Conservation (phyloP, 345 rosid species). For the Arabis hirsuta region DNA sequence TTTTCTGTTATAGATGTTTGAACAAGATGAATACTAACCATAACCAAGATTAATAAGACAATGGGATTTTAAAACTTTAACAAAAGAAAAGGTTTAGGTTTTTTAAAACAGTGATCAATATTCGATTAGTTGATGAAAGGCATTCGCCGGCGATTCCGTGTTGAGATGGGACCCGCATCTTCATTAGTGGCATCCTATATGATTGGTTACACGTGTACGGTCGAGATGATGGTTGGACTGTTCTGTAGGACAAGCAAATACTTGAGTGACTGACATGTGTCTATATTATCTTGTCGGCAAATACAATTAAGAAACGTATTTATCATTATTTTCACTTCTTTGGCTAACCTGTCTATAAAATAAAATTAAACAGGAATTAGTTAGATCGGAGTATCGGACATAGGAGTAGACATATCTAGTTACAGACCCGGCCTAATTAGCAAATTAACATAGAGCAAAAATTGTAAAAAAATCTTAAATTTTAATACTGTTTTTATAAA, state of each 20-base stretch:
- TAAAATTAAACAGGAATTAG: background rate
- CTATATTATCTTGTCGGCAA: conserved; percentile 33
- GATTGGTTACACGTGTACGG: conserved; percentile 32
- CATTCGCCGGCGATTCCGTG: conserved; percentile 19
- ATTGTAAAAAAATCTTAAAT: too few species aligned
- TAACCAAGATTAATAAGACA: background rate
- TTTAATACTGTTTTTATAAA: too few species aligned
- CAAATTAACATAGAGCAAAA: too few species aligned
- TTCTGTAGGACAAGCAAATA: conserved; percentile 24
- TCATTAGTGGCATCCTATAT: background rate
- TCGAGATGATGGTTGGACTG: background rate
- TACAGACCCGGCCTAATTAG: too few species aligned
- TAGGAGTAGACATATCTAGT: background rate
- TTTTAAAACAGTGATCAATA: background rate
- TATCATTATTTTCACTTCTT: conserved; percentile 1
- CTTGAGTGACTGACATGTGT: conserved; percentile 14
- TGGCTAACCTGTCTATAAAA: conserved; percentile 7
- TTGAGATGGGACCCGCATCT: conserved; percentile 23
- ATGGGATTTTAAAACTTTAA: too few species aligned
- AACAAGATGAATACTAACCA: too few species aligned
- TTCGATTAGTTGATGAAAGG: background rate
- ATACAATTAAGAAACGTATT: conserved; percentile 17
- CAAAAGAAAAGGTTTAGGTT: background rate
- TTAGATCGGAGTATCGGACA: background rate
- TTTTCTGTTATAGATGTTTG: too few species aligned